phyloP scores from a whole-genome alignment of 148 eudicot species.

The Nepenthes gracilis region DNA sequence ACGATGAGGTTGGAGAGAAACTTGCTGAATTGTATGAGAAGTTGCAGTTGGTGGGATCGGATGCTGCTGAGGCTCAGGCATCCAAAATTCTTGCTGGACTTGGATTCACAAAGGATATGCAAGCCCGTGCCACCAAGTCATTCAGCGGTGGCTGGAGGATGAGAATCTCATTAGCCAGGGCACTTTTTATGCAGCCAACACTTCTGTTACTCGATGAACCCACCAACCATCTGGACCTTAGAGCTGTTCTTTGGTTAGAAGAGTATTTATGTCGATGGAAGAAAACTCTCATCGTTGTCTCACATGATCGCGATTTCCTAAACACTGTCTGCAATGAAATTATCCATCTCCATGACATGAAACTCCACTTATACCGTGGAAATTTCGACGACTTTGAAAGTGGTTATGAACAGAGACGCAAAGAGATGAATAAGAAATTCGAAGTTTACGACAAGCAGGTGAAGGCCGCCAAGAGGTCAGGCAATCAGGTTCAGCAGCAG shows the following conservation, averaged over 20 bases:
- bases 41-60: slow-evolving; percentile 49
- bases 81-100: slow-evolving; percentile 65
- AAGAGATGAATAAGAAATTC: slow-evolving; percentile 48
- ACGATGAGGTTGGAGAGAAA: slow-evolving; percentile 38
- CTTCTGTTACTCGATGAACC: slow-evolving; percentile 63
- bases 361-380: slow-evolving; percentile 57
- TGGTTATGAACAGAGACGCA: slow-evolving; percentile 65
- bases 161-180: slow-evolving; percentile 62
- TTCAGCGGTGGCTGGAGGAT: slow-evolving; percentile 81
- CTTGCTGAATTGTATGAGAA: slow-evolving; percentile 56
- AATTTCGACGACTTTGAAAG: slow-evolving; percentile 60
- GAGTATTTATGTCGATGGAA: slow-evolving; percentile 70
- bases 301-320: slow-evolving; percentile 67
- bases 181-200: slow-evolving; percentile 64
- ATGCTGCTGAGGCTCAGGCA: slow-evolving; percentile 73
- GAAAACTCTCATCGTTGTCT: slow-evolving; percentile 63
- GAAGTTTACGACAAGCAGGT: slow-evolving; percentile 46
- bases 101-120: slow-evolving; percentile 66
- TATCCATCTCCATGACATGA: slow-evolving; percentile 65
- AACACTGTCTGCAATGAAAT: slow-evolving; percentile 57
- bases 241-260: slow-evolving; percentile 69
- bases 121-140: slow-evolving; percentile 43
- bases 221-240: slow-evolving; percentile 64
- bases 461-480: slow-evolving; percentile 55
- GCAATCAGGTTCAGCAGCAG: slow-evolving; percentile 46